Percentiles rank a stretch among this genome's conserved stretches.
phyloP scores from a whole-genome alignment of 306 rosid genomes.

The Vigna nakashimae region DNA sequence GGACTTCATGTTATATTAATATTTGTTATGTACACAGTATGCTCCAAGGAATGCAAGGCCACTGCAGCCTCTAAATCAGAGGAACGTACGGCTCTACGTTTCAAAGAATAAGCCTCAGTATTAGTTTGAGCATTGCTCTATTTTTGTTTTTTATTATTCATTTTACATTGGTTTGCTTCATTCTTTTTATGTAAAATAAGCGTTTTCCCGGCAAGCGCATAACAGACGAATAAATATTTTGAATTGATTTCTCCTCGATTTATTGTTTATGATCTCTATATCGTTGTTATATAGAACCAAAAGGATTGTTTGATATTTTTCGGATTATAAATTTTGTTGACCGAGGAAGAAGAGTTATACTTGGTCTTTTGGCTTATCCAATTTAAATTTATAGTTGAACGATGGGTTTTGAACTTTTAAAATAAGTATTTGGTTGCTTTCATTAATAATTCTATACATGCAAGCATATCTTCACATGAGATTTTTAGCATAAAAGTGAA shows the following conservation, averaged over 20 bases:
- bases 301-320: no score
- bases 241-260: background rate
- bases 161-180: background rate
- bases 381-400: no score
- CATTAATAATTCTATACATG: no score
- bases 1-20: background rate
- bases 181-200: background rate
- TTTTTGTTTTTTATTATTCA: background rate
- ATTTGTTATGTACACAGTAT: slow-evolving; percentile 35
- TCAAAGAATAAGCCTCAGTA: slow-evolving; percentile 29
- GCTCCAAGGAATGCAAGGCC: slow-evolving; percentile 57
- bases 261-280: background rate
- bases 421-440: no score
- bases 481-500: no score
- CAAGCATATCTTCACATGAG: no score
- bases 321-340: no score
- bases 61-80: slow-evolving; percentile 36
- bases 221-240: background rate
- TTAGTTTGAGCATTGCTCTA: slow-evolving; percentile 12
- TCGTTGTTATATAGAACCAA: no score
- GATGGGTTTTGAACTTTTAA: no score
- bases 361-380: no score
- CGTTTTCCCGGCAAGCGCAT: slow-evolving; percentile 10
- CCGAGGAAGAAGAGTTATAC: no score
- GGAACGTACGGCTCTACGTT: slow-evolving; percentile 39